phyloP scores from a whole-genome alignment of 345 rosid genomes.

The Turritis glabra region DNA sequence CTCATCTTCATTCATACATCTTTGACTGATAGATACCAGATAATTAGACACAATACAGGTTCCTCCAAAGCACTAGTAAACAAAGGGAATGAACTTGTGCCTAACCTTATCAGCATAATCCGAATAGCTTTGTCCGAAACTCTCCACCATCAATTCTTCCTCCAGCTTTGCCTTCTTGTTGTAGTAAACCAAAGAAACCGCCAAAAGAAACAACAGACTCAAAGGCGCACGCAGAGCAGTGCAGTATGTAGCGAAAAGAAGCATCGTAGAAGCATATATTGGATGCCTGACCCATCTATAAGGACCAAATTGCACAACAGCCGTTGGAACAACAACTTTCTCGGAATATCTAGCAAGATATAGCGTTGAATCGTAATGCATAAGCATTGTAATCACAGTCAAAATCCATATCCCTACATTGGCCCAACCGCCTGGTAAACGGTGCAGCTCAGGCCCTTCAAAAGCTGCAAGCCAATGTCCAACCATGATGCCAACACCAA shows the following conservation, averaged over 20 bases:
- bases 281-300: conserved; percentile 90
- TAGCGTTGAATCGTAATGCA: conserved; percentile 73
- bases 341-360: conserved; percentile 92
- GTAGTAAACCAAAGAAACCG: conserved; percentile 67
- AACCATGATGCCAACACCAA: conserved; percentile 59
- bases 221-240: conserved; percentile 72
- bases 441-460: conserved; percentile 89
- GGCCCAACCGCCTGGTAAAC: conserved; percentile 66
- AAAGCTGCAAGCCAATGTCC: conserved; percentile 90
- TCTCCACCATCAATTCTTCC: conserved; percentile 75
- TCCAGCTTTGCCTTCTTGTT: conserved; percentile 69
- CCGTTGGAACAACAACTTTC: conserved; percentile 75
- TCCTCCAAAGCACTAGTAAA: conserved; percentile 53
- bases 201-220: conserved; percentile 64
- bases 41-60: conserved; percentile 28
- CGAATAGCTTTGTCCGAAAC: conserved; percentile 63
- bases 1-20: conserved; percentile 34
- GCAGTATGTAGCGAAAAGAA: conserved; percentile 62
- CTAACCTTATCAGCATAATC: conserved; percentile 74
- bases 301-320: conserved; percentile 87
- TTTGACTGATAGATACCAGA: conserved; percentile 40
- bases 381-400: conserved; percentile 57
- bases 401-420: conserved; percentile 72
- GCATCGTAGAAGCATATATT: conserved; percentile 73
- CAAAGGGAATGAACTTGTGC: conserved; percentile 75